Conservation (phyloP, 108 stramenopile genomes). For the Discostella stelligeroides region DNA sequence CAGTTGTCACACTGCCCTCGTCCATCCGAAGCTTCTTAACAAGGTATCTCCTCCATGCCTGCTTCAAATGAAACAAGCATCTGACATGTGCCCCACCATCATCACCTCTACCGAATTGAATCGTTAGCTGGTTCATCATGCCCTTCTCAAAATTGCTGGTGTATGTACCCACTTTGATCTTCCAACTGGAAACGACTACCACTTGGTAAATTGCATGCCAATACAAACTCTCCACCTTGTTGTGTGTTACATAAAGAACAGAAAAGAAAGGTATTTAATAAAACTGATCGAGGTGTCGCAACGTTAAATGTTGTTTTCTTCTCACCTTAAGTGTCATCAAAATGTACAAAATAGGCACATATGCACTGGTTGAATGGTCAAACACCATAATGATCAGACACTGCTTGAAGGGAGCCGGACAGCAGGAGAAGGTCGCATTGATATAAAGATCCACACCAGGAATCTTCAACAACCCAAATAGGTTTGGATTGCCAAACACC, state of each 20-base stretch:
- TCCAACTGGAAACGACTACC: slow-evolving; percentile 4
- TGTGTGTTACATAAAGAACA: no score
- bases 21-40: background rate
- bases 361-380: background rate
- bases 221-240: slow-evolving; percentile 3
- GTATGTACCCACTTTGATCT: background rate
- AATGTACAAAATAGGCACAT: slow-evolving; percentile 16
- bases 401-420: slow-evolving; percentile 11
- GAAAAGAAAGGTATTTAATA: no score
- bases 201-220: slow-evolving; percentile 7
- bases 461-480: background rate
- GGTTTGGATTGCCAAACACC: slow-evolving; percentile 10
- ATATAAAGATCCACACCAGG: slow-evolving; percentile 3
- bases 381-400: slow-evolving; percentile 15
- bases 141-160: slow-evolving; percentile 13
- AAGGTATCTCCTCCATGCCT: background rate
- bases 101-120: background rate
- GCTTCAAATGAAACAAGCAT: background rate
- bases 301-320: no score
- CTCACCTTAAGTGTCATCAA: slow-evolving; percentile 15
- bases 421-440: slow-evolving; percentile 15
- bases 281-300: no score
- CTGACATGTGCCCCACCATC: background rate
- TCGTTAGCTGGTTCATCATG: background rate
- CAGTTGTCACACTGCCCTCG: background rate